Evolutionary conservation across 164 flowering plant species (phyloP).

Genomic region (Santalum album): DNA sequence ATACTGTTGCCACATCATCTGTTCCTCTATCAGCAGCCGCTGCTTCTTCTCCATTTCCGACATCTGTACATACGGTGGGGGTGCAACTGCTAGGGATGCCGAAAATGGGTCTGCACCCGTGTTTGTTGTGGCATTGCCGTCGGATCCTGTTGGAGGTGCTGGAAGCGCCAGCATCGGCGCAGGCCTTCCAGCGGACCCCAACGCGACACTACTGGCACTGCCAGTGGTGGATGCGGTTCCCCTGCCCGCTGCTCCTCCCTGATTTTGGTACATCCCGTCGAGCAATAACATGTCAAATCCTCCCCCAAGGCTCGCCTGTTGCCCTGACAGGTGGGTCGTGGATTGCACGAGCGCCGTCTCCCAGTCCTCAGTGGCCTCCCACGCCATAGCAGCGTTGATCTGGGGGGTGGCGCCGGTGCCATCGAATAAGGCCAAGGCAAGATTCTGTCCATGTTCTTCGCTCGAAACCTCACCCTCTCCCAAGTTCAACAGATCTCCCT

Average conservation of each 20-base stretch:
- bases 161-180: slow-evolving; percentile 53
- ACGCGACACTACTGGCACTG: slow-evolving; percentile 68
- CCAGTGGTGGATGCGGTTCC: slow-evolving; percentile 17
- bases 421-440: slow-evolving; percentile 68
- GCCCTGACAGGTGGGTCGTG: slow-evolving; percentile 28
- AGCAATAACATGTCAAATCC: slow-evolving; percentile 34
- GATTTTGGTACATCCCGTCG: slow-evolving; percentile 56
- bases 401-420: slow-evolving; percentile 6
- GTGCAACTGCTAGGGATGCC: slow-evolving; percentile 54
- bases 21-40: slow-evolving; percentile 56
- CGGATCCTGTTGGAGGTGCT: slow-evolving; percentile 31
- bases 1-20: slow-evolving; percentile 82
- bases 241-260: not conserved
- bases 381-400: slow-evolving; percentile 5
- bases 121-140: not conserved
- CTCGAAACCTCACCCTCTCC: slow-evolving; percentile 24
- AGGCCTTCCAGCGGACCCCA: slow-evolving; percentile 43
- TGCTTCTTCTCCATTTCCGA: slow-evolving; percentile 86
- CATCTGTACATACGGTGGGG: slow-evolving; percentile 83
- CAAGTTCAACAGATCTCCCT: slow-evolving; percentile 47
- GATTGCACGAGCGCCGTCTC: slow-evolving; percentile 47
- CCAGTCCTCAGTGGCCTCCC: slow-evolving; percentile 79
- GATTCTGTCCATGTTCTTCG: slow-evolving; percentile 36
- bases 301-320: slow-evolving; percentile 27
- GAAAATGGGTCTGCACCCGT: slow-evolving; percentile 54